Conservation (phyloP, 345 rosid species). For the Conringia planisiliqua region DNA sequence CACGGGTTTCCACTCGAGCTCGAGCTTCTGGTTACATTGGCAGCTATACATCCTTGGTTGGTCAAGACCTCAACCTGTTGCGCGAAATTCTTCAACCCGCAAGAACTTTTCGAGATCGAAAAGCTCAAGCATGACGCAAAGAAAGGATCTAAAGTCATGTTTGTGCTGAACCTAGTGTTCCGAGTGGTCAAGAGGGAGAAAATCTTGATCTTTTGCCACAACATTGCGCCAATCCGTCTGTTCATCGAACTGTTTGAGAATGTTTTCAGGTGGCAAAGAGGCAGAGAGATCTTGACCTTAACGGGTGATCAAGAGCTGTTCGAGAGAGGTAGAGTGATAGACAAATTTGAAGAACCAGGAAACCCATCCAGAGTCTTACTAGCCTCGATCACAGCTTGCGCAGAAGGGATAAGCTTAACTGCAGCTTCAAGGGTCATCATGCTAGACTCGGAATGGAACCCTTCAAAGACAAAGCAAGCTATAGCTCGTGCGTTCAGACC, state of each 20-base stretch:
- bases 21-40: constrained; percentile 82
- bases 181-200: constrained; percentile 78
- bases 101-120: constrained; percentile 54
- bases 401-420: constrained; percentile 90
- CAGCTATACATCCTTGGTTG: constrained; percentile 85
- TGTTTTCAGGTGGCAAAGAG: constrained; percentile 69
- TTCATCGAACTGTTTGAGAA: constrained; percentile 63
- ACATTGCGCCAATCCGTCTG: no score
- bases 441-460: constrained; percentile 87
- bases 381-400: constrained; percentile 93
- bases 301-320: constrained; percentile 56
- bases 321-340: constrained; percentile 67
- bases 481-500: constrained; percentile 93
- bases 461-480: constrained; percentile 95
- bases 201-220: constrained; percentile 79
- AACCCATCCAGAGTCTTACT: constrained; percentile 52
- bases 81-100: constrained; percentile 46
- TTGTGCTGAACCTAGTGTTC: constrained; percentile 78
- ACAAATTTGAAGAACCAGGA: constrained; percentile 70
- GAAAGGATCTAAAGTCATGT: constrained; percentile 94
- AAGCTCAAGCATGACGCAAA: constrained; percentile 50
- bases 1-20: constrained; percentile 75
- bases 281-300: constrained; percentile 69
- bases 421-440: constrained; percentile 92
- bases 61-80: constrained; percentile 67